Evolutionary conservation across 2,329 filamentous ascomycete species (phyloP).

Genomic region (Fusarium beomiforme): DNA sequence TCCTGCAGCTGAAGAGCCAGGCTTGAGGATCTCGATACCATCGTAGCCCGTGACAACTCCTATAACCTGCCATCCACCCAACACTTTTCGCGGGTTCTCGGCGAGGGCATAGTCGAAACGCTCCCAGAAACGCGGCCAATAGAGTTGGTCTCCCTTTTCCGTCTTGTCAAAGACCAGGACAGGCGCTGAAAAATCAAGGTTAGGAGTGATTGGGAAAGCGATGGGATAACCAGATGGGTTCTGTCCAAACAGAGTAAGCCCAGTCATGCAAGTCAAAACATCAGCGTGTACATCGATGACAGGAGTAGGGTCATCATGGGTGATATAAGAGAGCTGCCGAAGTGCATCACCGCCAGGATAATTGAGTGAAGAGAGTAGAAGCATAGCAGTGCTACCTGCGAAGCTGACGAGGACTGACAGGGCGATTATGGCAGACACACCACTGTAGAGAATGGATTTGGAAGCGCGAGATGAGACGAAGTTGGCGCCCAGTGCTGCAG

Average conservation of each 20-base stretch:
- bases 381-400: slow-evolving; percentile 70
- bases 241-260: slow-evolving; percentile 72
- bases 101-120: slow-evolving; percentile 70
- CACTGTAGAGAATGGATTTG: slow-evolving; percentile 66
- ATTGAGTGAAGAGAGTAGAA: slow-evolving; percentile 86
- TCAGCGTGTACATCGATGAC: slow-evolving; percentile 67
- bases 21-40: slow-evolving; percentile 67
- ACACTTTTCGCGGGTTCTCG: slow-evolving; percentile 60
- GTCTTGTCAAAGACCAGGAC: slow-evolving; percentile 69
- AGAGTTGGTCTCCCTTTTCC: slow-evolving; percentile 56
- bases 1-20: slow-evolving; percentile 48
- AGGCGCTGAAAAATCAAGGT: slow-evolving; percentile 32
- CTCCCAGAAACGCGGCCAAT: slow-evolving; percentile 67
- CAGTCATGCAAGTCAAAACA: slow-evolving; percentile 76
- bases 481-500: slow-evolving; percentile 77
- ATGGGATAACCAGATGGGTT: slow-evolving; percentile 52
- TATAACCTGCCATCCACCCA: slow-evolving; percentile 65
- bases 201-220: slow-evolving; percentile 39
- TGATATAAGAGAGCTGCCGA: slow-evolving; percentile 56
- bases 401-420: slow-evolving; percentile 70
- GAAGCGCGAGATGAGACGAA: slow-evolving; percentile 72
- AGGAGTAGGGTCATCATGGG: slow-evolving; percentile 37
- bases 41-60: slow-evolving; percentile 67
- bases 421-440: slow-evolving; percentile 65
- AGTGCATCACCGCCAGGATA: slow-evolving; percentile 92